Evolutionary conservation across 805 yeast genomes (phyloP).

Genomic region (Saccharomyces kudriavzevii): DNA sequence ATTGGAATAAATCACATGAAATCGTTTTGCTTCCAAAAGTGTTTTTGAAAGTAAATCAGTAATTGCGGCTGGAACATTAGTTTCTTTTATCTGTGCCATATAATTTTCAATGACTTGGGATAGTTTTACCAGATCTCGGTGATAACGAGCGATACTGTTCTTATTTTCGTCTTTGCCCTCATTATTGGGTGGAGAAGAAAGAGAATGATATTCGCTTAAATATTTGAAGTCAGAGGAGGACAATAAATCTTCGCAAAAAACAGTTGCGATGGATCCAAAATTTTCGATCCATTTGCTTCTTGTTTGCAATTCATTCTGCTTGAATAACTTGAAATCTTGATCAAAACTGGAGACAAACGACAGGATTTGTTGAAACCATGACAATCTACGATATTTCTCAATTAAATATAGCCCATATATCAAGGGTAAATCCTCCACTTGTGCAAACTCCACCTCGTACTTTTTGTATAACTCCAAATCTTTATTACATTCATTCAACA

Average conservation of each 20-base stretch:
- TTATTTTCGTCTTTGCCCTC: background rate
- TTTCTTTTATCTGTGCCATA: constrained; percentile 29
- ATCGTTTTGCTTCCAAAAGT: constrained; percentile 24
- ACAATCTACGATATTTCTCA: constrained; percentile 50
- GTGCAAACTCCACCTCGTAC: constrained; percentile 23
- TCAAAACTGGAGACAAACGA: constrained; percentile 32
- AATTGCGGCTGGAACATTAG: constrained; percentile 28
- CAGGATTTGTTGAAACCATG: constrained; percentile 38
- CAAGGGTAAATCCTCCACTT: constrained; percentile 59
- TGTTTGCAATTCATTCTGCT: constrained; percentile 47
- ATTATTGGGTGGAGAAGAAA: constrained; percentile 5
- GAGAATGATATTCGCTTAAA: constrained; percentile 4
- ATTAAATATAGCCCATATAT: constrained; percentile 62
- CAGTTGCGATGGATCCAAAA: constrained; percentile 36
- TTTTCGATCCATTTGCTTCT: constrained; percentile 58
- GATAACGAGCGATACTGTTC: background rate
- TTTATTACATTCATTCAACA: constrained; percentile 29
- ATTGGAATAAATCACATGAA: constrained; percentile 3
- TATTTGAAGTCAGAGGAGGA: constrained; percentile 4
- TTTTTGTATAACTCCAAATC: constrained; percentile 23
- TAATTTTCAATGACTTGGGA: constrained; percentile 31
- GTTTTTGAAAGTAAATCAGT: constrained; percentile 33
- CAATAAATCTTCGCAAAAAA: constrained; percentile 5
- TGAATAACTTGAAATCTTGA: constrained; percentile 50
- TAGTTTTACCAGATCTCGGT: constrained; percentile 3